Conservation (phyloP, 495 filamentous ascomycete species). For the Neurospora cerealis region DNA sequence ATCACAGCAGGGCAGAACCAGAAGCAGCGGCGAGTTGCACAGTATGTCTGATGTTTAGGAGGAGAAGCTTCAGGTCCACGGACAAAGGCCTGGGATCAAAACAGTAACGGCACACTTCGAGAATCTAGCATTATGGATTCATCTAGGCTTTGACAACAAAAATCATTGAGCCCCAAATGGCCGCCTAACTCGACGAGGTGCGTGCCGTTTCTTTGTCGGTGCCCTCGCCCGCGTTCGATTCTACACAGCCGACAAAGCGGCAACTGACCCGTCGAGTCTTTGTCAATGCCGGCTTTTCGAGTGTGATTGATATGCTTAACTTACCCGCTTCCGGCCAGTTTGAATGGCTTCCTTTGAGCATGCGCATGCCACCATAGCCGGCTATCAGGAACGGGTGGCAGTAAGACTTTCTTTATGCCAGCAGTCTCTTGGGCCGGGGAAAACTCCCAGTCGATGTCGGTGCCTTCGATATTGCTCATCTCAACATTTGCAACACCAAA, state of each 20-base stretch:
- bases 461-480: background rate
- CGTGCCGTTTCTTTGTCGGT: background rate
- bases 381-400: background rate
- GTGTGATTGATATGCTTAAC: background rate
- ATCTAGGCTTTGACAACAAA: background rate
- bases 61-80: background rate
- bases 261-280: background rate
- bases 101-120: background rate
- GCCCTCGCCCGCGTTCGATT: background rate
- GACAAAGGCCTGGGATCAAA: background rate
- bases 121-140: background rate
- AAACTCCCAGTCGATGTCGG: background rate
- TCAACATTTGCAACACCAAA: background rate
- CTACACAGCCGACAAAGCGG: background rate
- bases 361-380: background rate
- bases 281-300: background rate
- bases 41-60: background rate
- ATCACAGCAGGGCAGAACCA: background rate
- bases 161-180: background rate
- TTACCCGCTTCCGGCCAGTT: background rate
- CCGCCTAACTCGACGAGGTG: background rate
- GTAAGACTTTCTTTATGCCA: background rate
- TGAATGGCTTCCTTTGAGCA: background rate
- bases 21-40: background rate
- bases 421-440: background rate